Evolutionary conservation across 1,284 basidiomycete species (phyloP).

Genomic region (Moesziomyces globuligerus): DNA sequence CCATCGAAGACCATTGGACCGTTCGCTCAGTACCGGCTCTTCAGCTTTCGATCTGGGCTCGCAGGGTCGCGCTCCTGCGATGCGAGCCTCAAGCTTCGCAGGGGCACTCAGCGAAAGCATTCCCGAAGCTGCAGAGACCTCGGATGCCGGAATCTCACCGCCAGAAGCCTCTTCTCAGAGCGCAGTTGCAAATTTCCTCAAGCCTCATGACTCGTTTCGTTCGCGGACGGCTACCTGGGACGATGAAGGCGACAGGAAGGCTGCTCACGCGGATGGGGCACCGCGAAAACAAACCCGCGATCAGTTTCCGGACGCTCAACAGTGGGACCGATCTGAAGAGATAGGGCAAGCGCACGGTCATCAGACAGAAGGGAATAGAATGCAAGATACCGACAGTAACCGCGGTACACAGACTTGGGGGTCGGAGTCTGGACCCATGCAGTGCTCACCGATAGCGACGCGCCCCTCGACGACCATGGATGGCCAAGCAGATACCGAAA

Average conservation of each 20-base stretch:
- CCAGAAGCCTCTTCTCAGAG: not conserved
- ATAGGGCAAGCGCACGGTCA: not conserved
- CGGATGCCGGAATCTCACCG: not conserved
- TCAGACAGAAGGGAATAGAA: not conserved
- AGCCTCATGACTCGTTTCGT: slow-evolving; percentile 43
- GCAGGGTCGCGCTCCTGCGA: slow-evolving; percentile 5
- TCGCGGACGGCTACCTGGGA: slow-evolving; percentile 29
- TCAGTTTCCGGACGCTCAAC: not conserved
- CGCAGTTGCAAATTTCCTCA: slow-evolving; percentile 28
- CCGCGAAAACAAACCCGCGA: not conserved
- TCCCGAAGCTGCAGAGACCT: not conserved
- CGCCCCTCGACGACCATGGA: not conserved
- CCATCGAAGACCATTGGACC: slow-evolving; percentile 24
- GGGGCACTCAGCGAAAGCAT: slow-evolving; percentile 9
- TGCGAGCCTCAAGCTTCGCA: slow-evolving; percentile 1
- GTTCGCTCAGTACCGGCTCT: slow-evolving; percentile 17
- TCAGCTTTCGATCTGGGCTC: slow-evolving; percentile 15
- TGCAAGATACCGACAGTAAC: not conserved
- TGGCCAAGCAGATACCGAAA: slow-evolving; percentile 3
- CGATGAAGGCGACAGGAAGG: slow-evolving; percentile 42
- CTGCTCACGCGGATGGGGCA: slow-evolving; percentile 8
- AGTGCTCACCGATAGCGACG: too few species aligned
- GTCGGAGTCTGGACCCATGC: too few species aligned
- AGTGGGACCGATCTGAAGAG: not conserved
- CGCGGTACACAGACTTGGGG: too few species aligned